These are phyloP conservation scores for Talaromyces sp. DNA, from an alignment of 2,329 filamentous ascomycete species.

Conservation along the genomic window DNA sequence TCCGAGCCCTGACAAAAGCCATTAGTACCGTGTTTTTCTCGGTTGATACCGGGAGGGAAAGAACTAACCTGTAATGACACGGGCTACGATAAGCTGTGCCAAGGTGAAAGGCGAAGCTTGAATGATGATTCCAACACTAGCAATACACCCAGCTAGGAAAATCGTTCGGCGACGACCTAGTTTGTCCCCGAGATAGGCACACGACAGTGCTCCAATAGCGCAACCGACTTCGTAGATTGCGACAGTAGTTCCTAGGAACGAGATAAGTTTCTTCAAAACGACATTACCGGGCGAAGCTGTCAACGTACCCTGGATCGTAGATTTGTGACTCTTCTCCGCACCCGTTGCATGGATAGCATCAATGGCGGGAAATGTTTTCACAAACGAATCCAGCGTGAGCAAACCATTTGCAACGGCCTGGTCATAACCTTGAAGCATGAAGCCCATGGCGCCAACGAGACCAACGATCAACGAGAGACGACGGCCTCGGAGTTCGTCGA, in stretches of 20 bases:
- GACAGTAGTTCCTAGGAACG: conserved; percentile 26
- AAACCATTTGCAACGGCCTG: conserved; percentile 48
- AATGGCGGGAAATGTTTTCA: conserved; percentile 53
- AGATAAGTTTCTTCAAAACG: conserved; percentile 19
- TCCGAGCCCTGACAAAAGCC: conserved; percentile 19
- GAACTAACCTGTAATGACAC: conserved; percentile 41
- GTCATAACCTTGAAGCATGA: conserved; percentile 24
- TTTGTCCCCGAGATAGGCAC: conserved; percentile 40
- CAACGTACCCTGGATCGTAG: conserved; percentile 32
- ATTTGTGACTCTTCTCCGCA: conserved; percentile 24
- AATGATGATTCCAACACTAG: conserved; percentile 44
- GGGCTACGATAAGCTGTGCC: conserved; percentile 45
- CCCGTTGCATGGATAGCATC: conserved; percentile 41
- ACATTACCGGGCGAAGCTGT: neutral
- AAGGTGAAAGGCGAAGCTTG: conserved; percentile 41
- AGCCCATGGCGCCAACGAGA: conserved; percentile 20
- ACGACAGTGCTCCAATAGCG: conserved; percentile 40
- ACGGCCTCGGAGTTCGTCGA: neutral
- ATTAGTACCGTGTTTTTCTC: neutral
- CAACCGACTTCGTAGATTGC: conserved; percentile 28
- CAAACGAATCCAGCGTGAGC: conserved; percentile 63
- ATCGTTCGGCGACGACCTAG: conserved; percentile 43
- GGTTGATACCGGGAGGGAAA: neutral
- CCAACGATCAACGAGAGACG: conserved; percentile 16
- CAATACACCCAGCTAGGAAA: conserved; percentile 40